Evolutionary conservation across 345 rosid species (phyloP), one percentile per base, ranked within the genome.

Genomic region (Citrus hindsii): DNA sequence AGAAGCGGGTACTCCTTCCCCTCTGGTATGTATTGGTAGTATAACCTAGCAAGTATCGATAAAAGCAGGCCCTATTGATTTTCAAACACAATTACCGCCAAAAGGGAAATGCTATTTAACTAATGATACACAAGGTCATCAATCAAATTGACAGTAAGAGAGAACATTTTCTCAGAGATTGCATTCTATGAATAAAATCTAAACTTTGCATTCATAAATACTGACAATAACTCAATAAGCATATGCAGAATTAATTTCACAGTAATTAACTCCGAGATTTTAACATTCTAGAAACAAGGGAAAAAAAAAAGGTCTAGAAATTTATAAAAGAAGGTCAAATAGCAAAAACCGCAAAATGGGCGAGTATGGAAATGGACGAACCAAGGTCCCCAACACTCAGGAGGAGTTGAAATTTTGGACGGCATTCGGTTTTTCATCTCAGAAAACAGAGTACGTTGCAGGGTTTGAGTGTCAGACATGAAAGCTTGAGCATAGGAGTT

Each of bases 301-400:
- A 1, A 13, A 40, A 40, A 2, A 10, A 42, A 42, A 42, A 10
- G 0, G 14, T 10, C 3, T 10, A 42, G 4, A 42, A 37, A 37
- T 30, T 58, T 22, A 27, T 33, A 35, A 66, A 67, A 51, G 46
- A 33, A 16, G 2, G 4, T 30, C 28, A 66, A n/a, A 8, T 10
- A 27, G 21, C 2, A 6, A 19, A 51, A 69, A 68, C 10, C 9
- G 22, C 4, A 7, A 67, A 65, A 74, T 60, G 76, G 79, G 76
- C 53, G 8, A 27, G 12, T 7, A n/a, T 16, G 37, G 64, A 80
- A 83, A 63, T n/a, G 70, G 68, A 86, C 82, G 21, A 77, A 93
- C 98, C 98, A 95, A 77, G 84, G 94, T 73, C 98, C 98, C 97
- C 95, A 93, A 70, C 85, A 92, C 84, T 93, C 97, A 24, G 90